Evolutionary conservation across 768 basidiomycete genomes (phyloP), one percentile per base, ranked within the genome.

Genomic region (Naematelia encephala): DNA sequence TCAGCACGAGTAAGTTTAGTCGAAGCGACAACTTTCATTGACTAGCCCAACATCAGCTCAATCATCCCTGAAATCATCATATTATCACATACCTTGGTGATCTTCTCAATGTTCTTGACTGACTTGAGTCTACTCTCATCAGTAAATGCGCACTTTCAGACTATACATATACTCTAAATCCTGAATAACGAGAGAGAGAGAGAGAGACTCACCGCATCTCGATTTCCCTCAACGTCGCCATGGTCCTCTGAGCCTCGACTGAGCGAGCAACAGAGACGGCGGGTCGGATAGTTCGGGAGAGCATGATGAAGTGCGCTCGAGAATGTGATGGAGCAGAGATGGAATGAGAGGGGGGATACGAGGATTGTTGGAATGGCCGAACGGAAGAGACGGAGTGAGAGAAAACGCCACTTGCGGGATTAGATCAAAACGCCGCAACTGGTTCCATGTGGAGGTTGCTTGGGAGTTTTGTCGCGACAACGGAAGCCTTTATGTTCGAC

Each of bases 11-110:
- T 84, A 30, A 99, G 87, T 79, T 93, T 92, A 53, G 93, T 94
- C 51, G 94, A 97, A 58, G 93, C 94, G 83, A 97, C 94, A 85
- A 99, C 93, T 84, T 96, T 94, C 91, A 96, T 94, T 51, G 91
- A 91, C 89, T 92, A 72, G 13, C 42, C 59, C 30, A 61, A 52
- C 14, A 29, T 22, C 5, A 29, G 34, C 11, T 21, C 4, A 52
- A 42, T 11, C 14, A 3, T 34, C 42, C 21, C n/a, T 23, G 10
- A n/a, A n/a, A n/a, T n/a, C 2, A 39, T 27, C 16, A 8, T 57
- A 44, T 58, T 50, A 73, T 39, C 16, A 8, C 83, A 64, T 64
- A 91, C 93, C 83, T 96, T 94, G 61, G 94, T 97, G 82, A 99
- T 97, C 89, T 98, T 98, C 84, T 96, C 91, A 78, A 94, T 94